Conservation (phyloP, 148 eudicot genomes). For the Nyssa sinensis region DNA sequence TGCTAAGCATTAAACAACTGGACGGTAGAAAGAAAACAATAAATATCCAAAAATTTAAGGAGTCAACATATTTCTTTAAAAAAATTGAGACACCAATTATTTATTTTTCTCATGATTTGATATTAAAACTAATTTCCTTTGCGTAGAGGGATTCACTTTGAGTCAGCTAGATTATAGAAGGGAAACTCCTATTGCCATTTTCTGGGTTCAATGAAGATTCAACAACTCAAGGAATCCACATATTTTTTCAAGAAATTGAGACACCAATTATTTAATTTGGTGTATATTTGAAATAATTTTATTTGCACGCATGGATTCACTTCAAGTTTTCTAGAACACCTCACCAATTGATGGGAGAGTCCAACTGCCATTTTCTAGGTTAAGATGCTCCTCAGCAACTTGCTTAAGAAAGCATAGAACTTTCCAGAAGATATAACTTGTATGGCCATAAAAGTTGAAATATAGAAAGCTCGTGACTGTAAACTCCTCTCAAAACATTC, state of each 20-base stretch:
- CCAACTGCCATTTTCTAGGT: constrained; percentile 9
- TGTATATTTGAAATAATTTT: not conserved
- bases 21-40: not conserved
- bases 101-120: not conserved
- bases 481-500: not conserved
- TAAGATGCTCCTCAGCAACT: not conserved
- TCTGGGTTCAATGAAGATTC: not conserved
- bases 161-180: not conserved
- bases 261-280: too few species aligned
- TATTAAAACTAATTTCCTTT: not conserved
- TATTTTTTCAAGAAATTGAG: not conserved
- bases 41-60: not conserved
- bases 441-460: not conserved
- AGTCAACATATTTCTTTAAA: not conserved
- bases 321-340: not conserved
- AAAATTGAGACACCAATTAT: not conserved
- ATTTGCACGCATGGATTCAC: not conserved
- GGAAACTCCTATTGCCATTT: not conserved
- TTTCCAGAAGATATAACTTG: not conserved
- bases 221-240: not conserved
- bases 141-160: not conserved
- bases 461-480: not conserved
- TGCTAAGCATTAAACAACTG: not conserved
- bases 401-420: not conserved
- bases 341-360: not conserved